Evolutionary conservation across 169 alveolate species (phyloP), one percentile per base, ranked within the genome.

Genomic region (Cryptosporidium sp.): DNA sequence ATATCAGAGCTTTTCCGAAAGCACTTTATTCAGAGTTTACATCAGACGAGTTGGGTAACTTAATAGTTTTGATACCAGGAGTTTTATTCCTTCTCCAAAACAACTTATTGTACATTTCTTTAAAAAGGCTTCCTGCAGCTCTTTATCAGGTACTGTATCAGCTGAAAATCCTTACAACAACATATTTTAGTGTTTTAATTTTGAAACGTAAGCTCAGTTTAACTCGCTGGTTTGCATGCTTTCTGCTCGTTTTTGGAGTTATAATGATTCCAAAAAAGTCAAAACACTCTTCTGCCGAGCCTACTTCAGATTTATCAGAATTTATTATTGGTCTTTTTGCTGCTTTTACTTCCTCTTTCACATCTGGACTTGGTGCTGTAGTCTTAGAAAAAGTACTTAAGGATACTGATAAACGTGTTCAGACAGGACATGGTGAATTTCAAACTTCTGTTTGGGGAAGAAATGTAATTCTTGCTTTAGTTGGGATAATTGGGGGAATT

Each of bases 391-490:
- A 71, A 31, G 85, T 71, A 29, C 39, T 71, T 29, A 71, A 71
- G 43, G 85, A 55, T 45, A 50, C 85, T 1, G 69, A 71, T 18
- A 69, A 71, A n/a, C 61, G 85, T 10, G 31, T 51, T n/a, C 39
- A 35, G 0, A 1, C 50, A 37, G 71, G 71, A 65, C 31, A 35
- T 29, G 50, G 33, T n/a, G 71, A 29, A 35, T 65, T 65, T 33
- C 71, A 71, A 31, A 71, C 85, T 14, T 50, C 85, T 29, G 85
- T 71, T 31, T 71, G 85, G 85, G 85, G 85, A n/a, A 71, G 85
- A 26, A 71, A 71, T 26, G 67, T 55, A 31, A 71, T 71, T 48
- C 85, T 71, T 45, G 85, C 85, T 26, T 50, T 71, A 35, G 85
- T 71, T 18, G 85, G 85, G 0, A 55, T 71, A 71, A 50, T 23